These are phyloP conservation scores for Stropharia rugosoannulata DNA, from an alignment of 768 basidiomycete genomes.

Conservation along the genomic window DNA sequence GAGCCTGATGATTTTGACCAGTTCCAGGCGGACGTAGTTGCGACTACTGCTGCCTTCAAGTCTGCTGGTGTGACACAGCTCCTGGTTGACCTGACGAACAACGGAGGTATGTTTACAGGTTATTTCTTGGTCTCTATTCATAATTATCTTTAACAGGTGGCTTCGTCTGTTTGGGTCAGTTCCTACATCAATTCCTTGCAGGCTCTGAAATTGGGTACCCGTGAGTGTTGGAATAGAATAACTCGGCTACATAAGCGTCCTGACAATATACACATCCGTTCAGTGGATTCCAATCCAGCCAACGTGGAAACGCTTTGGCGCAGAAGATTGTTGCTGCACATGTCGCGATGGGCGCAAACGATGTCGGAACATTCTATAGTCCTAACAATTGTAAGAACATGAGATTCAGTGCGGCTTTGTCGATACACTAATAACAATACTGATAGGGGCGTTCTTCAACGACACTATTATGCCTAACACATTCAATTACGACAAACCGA, in stretches of 20 bases:
- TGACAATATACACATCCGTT: not conserved
- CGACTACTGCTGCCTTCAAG: slow-evolving; percentile 46
- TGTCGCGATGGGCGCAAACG: slow-evolving; percentile 43
- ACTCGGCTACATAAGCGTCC: not conserved
- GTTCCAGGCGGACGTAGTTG: slow-evolving; percentile 51
- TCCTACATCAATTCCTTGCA: slow-evolving; percentile 56
- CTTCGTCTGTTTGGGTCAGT: slow-evolving; percentile 60
- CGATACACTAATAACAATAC: not conserved
- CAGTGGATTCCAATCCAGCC: slow-evolving; percentile 58
- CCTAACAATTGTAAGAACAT: slow-evolving; percentile 49
- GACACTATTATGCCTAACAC: slow-evolving; percentile 36
- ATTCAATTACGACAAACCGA: slow-evolving; percentile 45
- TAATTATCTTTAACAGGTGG: slow-evolving; percentile 40
- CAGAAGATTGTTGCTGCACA: slow-evolving; percentile 55
- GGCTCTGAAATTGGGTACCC: slow-evolving; percentile 49
- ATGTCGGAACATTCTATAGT: slow-evolving; percentile 40
- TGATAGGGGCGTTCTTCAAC: slow-evolving; percentile 47
- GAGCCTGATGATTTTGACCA: slow-evolving; percentile 40
- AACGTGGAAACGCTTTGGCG: slow-evolving; percentile 55
- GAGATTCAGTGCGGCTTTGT: no score
- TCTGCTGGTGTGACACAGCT: slow-evolving; percentile 46
- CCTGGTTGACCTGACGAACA: slow-evolving; percentile 60
- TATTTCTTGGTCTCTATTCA: not conserved
- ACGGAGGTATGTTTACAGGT: slow-evolving; percentile 43
- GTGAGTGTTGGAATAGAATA: slow-evolving; percentile 30